phyloP scores from a whole-genome alignment of 2,329 filamentous ascomycete genomes.

The Phyllosticta citriasiana region DNA sequence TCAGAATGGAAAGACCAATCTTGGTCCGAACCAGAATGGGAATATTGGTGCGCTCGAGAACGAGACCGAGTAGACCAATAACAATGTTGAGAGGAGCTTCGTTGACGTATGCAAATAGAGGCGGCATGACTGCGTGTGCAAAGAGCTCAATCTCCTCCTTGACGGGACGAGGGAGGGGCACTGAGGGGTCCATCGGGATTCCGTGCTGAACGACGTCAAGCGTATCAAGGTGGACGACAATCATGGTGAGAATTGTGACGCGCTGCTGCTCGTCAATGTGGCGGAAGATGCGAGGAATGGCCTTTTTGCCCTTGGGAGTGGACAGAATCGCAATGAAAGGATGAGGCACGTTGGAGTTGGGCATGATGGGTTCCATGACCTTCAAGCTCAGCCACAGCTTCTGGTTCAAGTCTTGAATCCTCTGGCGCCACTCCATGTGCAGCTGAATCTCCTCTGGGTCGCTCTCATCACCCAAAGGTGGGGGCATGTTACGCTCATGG shows the following conservation, averaged over 20 bases:
- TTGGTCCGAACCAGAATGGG: conserved; percentile 77
- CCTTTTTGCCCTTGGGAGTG: conserved; percentile 92
- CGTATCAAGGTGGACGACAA: conserved; percentile 84
- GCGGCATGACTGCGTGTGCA: conserved; percentile 76
- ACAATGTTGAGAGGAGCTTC: conserved; percentile 88
- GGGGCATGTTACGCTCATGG: conserved; percentile 71
- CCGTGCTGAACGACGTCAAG: conserved; percentile 82
- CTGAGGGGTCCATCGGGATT: conserved; percentile 53
- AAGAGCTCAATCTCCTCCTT: conserved; percentile 93
- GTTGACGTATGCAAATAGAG: conserved; percentile 79
- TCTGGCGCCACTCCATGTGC: conserved; percentile 71
- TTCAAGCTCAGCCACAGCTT: conserved; percentile 80
- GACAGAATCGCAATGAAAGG: conserved; percentile 95
- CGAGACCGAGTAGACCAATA: conserved; percentile 75
- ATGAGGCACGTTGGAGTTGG: conserved; percentile 52
- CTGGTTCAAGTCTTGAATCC: conserved; percentile 60
- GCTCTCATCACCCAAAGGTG: conserved; percentile 51
- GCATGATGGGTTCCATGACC: conserved; percentile 80
- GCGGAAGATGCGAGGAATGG: conserved; percentile 86
- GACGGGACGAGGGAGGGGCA: conserved; percentile 58
- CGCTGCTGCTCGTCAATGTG: conserved; percentile 88
- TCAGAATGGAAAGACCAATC: conserved; percentile 81
- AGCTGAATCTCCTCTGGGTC: conserved; percentile 60
- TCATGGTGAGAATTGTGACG: conserved; percentile 90
- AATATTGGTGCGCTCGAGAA: conserved; percentile 72